Evolutionary conservation across 1,284 basidiomycete species (phyloP).

Genomic region (Gomphus bonarii): DNA sequence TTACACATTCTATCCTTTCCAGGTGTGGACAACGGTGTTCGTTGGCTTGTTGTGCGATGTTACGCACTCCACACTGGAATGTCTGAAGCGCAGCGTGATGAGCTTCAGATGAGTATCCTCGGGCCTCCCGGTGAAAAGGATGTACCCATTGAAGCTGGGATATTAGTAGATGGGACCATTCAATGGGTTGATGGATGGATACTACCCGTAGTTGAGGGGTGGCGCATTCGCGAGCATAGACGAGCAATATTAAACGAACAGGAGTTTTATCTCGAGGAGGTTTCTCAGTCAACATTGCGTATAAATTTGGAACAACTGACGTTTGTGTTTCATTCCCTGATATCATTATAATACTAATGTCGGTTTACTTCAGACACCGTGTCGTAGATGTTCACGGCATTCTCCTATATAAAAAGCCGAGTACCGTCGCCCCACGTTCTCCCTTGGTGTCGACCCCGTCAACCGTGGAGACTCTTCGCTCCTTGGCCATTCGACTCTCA

Average conservation of each 20-base stretch:
- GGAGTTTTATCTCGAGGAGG: conserved; percentile 37
- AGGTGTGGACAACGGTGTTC: conserved; percentile 52
- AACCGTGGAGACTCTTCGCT: conserved; percentile 45
- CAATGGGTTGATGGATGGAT: conserved; percentile 66
- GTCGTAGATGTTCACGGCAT: conserved; percentile 55
- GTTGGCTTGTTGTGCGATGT: conserved; percentile 66
- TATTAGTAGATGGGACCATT: conserved; percentile 31
- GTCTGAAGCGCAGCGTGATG: conserved; percentile 63
- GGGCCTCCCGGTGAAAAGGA: conserved; percentile 47
- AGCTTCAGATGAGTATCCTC: conserved; percentile 50
- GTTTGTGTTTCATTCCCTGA: conserved; percentile 27
- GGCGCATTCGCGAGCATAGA: conserved; percentile 47
- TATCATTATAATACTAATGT: conserved; percentile 15
- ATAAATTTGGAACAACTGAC: conserved; percentile 40
- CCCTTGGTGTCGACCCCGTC: conserved; percentile 61
- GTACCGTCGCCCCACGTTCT: conserved; percentile 18
- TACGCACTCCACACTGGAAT: conserved; percentile 68
- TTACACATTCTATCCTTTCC: conserved; percentile 44
- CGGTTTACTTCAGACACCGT: conserved; percentile 31
- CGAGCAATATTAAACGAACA: conserved; percentile 34
- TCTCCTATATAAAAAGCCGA: conserved; percentile 39
- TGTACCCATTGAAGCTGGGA: conserved; percentile 44
- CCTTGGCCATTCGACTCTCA: conserved; percentile 57
- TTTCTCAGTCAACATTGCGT: conserved; percentile 23
- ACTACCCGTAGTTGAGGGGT: conserved; percentile 56